Evolutionary conservation across 306 rosid genomes (phyloP).

Genomic region (Lupinus albus): DNA sequence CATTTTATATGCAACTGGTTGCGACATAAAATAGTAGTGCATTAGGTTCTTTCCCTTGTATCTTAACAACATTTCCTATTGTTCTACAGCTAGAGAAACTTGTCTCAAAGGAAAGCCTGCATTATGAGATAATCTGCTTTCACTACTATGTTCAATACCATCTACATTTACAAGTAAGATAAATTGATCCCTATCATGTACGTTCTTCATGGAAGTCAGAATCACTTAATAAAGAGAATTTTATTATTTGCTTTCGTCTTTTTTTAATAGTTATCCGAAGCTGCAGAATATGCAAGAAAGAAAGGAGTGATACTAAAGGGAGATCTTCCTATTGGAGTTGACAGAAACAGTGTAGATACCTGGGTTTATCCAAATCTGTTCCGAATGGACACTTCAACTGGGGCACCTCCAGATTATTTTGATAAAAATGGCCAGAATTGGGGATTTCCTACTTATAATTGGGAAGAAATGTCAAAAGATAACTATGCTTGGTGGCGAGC

Average conservation of each 20-base stretch:
- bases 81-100: constrained; percentile 87
- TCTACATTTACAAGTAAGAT: constrained; percentile 82
- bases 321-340: constrained; percentile 97
- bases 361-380: constrained; percentile 92
- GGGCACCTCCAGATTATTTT: constrained; percentile 99
- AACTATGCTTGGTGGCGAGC: constrained; percentile 96
- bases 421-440: constrained; percentile 99
- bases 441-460: constrained; percentile 98
- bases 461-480: constrained; percentile 98
- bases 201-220: constrained; percentile 31
- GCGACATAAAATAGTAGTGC: background rate
- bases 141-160: constrained; percentile 90
- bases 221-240: constrained; percentile 31
- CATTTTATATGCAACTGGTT: background rate
- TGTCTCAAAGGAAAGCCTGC: constrained; percentile 76
- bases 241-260: constrained; percentile 37
- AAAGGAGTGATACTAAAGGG: constrained; percentile 92
- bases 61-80: constrained; percentile 28
- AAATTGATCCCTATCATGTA: constrained; percentile 20
- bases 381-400: constrained; percentile 95
- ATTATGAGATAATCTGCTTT: constrained; percentile 76
- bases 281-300: constrained; percentile 84
- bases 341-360: constrained; percentile 93
- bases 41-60: background rate
- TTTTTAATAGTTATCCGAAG: constrained; percentile 72